Evolutionary conservation across 768 basidiomycete species (phyloP), one percentile per base, ranked within the genome.

Genomic region (Lentinula sp.): DNA sequence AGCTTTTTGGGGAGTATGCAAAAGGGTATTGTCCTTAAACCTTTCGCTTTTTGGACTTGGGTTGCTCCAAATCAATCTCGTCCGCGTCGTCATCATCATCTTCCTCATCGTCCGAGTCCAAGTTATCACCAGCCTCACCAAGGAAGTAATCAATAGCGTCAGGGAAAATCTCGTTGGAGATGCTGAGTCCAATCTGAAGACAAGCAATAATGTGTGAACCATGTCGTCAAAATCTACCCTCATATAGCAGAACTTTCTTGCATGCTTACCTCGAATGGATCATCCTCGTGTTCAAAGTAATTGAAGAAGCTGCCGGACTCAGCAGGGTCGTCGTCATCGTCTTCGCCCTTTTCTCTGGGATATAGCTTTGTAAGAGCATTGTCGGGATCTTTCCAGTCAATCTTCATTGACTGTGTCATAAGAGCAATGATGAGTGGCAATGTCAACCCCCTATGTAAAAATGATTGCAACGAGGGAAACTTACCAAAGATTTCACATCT

Each of bases 291-390:
- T 73, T 89, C 91, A 63, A 94, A 93, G 69, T 89, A 88, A 76
- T 93, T 92, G 82, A 94, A 94, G 78, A 94, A 92, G 69, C 86
- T 91, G 60, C 92, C 92, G 53, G 80, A 74, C 53, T 94, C 92
- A 28, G 82, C 78, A 45, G 80, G 75, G 57, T 80, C 65, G 35
- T 87, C 87, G 28, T 84, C 81, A 16, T 88, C 89, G 28, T 81
- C 83, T 8, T 84, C 85, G 54, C 78, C 85, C 35, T 70, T 66
- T 58, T 84, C 80, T 37, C 86, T 84, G 42, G 91, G 90, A 71
- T 93, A 87, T 58, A 87, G 65, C 70, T 91, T 91, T 23, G 89
- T 91, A 70, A 94, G 69, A n/a, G 85, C 85, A 63, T 89, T 86
- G 32, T 82, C 78, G 34, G 86, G 74, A 64, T 89, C 86, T 71